These are phyloP conservation scores for Candida sp. DNA, from an alignment of 1,139 yeast genomes.

Conservation along the genomic window DNA sequence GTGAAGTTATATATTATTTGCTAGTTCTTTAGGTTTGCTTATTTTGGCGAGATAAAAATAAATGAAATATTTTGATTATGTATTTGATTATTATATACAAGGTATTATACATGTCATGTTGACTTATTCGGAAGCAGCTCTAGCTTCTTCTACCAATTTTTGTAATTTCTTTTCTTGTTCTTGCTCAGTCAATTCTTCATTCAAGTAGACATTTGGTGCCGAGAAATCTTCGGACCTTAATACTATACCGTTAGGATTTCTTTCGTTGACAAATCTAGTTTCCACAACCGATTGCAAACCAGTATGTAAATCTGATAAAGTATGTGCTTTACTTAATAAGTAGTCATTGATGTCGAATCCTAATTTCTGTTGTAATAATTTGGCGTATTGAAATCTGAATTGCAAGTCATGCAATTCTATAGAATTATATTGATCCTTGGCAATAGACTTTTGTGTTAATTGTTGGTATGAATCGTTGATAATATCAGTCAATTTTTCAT, in stretches of 20 bases:
- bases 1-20: too few relatives aligned
- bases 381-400: constrained; percentile 57
- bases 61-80: background rate
- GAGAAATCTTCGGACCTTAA: constrained; percentile 39
- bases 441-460: constrained; percentile 11
- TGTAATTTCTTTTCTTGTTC: constrained; percentile 28
- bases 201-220: constrained; percentile 50
- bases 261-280: constrained; percentile 54
- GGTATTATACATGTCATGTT: background rate
- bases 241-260: constrained; percentile 70
- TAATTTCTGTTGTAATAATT: constrained; percentile 53
- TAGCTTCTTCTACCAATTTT: constrained; percentile 31
- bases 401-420: constrained; percentile 42
- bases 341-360: constrained; percentile 70
- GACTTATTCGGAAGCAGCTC: constrained; percentile 9
- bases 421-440: constrained; percentile 11
- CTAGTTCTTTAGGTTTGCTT: too few relatives aligned
- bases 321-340: constrained; percentile 47
- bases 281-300: constrained; percentile 45
- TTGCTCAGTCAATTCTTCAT: constrained; percentile 29
- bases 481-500: constrained; percentile 19
- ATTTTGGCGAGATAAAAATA: too few relatives aligned
- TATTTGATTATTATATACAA: constrained; percentile 1
- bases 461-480: constrained; percentile 24
- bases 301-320: constrained; percentile 41